Evolutionary conservation across 139 green algal species (phyloP).

Genomic region (Chlorella sp.): DNA sequence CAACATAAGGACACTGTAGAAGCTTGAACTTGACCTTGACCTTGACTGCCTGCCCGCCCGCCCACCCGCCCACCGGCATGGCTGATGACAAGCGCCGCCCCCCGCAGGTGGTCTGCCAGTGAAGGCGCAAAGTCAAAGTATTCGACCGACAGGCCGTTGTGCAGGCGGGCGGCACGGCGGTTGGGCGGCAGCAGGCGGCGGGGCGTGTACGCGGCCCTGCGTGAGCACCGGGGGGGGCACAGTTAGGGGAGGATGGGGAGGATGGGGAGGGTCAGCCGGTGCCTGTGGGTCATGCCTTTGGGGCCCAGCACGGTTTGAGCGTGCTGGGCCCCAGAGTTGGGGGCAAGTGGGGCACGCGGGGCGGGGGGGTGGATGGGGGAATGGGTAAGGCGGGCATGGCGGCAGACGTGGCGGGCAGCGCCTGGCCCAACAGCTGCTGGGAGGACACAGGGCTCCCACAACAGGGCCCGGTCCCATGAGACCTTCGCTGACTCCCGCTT

Average conservation of each 20-base stretch:
- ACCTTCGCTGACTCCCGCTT: too few relatives aligned
- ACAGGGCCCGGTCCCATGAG: too few relatives aligned
- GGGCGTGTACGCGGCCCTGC: constrained; percentile 55
- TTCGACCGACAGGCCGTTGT: constrained; percentile 60
- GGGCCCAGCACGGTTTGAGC: too few relatives aligned
- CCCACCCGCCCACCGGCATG: constrained; percentile 64
- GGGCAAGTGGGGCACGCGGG: background rate
- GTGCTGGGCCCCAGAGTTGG: too few relatives aligned
- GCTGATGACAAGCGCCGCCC: constrained; percentile 79
- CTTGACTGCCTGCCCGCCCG: background rate
- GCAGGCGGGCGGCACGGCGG: constrained; percentile 24
- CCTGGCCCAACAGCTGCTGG: background rate
- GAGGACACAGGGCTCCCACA: too few relatives aligned
- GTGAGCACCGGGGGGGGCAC: background rate
- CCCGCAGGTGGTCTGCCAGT: constrained; percentile 59
- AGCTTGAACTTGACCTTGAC: too few relatives aligned
- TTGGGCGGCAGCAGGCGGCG: constrained; percentile 51
- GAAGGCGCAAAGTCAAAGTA: constrained; percentile 80
- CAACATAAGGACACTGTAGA: too few relatives aligned
- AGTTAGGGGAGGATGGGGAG: too few relatives aligned
- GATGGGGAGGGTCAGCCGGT: too few relatives aligned
- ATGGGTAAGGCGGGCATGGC: background rate
- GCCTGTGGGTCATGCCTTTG: too few relatives aligned
- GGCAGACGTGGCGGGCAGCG: background rate
- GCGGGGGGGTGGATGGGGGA: background rate